A percentile compares a stretch with the other conserved stretches of the same genome.
phyloP scores from a whole-genome alignment of 2,329 filamentous ascomycete genomes.

The Epichloe baconii region DNA sequence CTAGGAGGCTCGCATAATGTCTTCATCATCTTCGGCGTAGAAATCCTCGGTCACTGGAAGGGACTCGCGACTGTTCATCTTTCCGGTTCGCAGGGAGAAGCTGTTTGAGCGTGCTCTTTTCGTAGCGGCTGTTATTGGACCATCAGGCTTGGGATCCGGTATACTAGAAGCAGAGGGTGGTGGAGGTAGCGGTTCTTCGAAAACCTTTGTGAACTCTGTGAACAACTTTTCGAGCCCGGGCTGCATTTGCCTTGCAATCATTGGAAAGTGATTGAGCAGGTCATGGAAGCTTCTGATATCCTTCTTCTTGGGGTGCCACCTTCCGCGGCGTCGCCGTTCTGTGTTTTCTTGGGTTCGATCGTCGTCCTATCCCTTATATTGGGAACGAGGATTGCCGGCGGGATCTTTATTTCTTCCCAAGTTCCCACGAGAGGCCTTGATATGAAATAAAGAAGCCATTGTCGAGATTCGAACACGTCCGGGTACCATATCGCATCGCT shows the following conservation, averaged over 20 bases:
- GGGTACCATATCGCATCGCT: conserved; percentile 79
- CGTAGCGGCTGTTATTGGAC: conserved; percentile 41
- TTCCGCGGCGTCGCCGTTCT: conserved; percentile 28
- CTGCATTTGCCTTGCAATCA: conserved; percentile 95
- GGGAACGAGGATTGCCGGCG: conserved; percentile 47
- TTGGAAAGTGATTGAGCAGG: conserved; percentile 78
- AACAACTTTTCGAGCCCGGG: conserved; percentile 80
- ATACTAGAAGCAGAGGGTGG: conserved; percentile 51
- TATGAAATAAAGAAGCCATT: conserved; percentile 96
- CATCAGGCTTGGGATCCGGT: conserved; percentile 44
- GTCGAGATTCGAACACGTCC: conserved; percentile 74
- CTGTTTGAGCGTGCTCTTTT: conserved; percentile 43
- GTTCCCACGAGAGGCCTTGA: conserved; percentile 74
- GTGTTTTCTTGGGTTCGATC: conserved; percentile 22
- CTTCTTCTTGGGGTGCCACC: conserved; percentile 53
- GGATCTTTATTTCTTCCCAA: conserved; percentile 63
- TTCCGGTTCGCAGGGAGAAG: conserved; percentile 21
- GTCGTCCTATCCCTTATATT: conserved; percentile 27
- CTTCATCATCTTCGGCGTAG: conserved; percentile 80
- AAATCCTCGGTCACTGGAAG: conserved; percentile 47
- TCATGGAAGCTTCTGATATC: conserved; percentile 86
- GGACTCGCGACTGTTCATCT: conserved; percentile 18
- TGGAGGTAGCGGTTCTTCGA: conserved; percentile 73
- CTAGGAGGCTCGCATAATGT: conserved; percentile 79
- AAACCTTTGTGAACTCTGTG: conserved; percentile 72